These are phyloP conservation scores for Cercospora canescens DNA, from an alignment of 2,329 filamentous ascomycete genomes.

Conservation along the genomic window DNA sequence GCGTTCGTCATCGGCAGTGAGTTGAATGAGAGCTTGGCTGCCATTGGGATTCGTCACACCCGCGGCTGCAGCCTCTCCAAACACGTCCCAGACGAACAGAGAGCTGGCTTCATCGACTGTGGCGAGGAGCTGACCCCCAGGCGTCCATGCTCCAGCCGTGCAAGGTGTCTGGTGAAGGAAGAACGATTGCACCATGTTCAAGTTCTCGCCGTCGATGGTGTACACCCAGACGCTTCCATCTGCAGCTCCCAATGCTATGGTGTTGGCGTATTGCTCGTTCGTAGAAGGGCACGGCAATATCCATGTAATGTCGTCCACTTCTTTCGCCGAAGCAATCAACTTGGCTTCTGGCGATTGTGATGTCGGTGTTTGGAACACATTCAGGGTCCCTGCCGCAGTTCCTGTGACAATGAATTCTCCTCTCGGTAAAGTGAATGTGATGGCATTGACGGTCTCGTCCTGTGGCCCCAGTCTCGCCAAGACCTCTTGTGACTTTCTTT, in stretches of 20 bases:
- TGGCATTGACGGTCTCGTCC: conserved; percentile 83
- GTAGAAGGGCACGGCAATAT: conserved; percentile 66
- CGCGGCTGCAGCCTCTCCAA: conserved; percentile 71
- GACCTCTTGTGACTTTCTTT: conserved; percentile 60
- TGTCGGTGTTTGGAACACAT: conserved; percentile 49
- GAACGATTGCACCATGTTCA: conserved; percentile 86
- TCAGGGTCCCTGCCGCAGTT: conserved; percentile 81
- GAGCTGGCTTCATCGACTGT: conserved; percentile 88
- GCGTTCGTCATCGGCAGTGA: conserved; percentile 80
- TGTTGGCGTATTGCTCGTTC: conserved; percentile 69
- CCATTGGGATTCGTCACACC: conserved; percentile 55
- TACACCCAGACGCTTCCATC: conserved; percentile 98
- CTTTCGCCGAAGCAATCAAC: conserved; percentile 75
- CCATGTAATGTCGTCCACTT: conserved; percentile 97
- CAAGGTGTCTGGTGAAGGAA: conserved; percentile 85
- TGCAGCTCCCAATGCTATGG: conserved; percentile 80
- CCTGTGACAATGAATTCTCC: conserved; percentile 86
- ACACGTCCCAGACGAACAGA: conserved; percentile 91
- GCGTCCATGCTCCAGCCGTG: conserved; percentile 88
- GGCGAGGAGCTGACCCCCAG: conserved; percentile 81
- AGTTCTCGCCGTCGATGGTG: conserved; percentile 70
- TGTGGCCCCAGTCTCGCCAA: conserved; percentile 84
- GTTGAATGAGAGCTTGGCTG: conserved; percentile 66
- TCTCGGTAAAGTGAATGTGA: conserved; percentile 78
- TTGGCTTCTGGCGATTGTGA: conserved; percentile 34